Evolutionary conservation across 1,139 yeast genomes (phyloP), one percentile per base, ranked within the genome.

Genomic region (Blastobotrys capitulatus): DNA sequence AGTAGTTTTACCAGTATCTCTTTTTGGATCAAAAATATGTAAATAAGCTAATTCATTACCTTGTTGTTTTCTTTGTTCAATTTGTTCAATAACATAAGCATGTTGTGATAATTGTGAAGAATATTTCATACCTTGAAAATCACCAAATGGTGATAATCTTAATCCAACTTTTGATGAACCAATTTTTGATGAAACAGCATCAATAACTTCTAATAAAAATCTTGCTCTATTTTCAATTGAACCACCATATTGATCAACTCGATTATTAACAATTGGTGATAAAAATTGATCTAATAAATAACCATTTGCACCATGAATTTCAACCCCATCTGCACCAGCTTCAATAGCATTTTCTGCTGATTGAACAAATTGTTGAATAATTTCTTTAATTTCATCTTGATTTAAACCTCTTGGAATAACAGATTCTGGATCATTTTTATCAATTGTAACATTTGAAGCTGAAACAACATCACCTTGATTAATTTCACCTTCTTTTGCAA

Each of bases 221-320:
- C 84, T 70, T 26, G 83, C 74, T 54, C 88, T 73, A 68, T 83
- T 83, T 62, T 81, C 87, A 55, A 82, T 72, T 8, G 78, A 70
- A 3, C 87, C 86, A 55, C 87, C 88, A 63, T 82, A 83, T 62
- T 79, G 71, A 60, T 82, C 88, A n/a, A 83, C 78, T 63, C 89
- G 75, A 52, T 72, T 59, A 67, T 84, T 84, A 44, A 79, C 65
- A 38, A 64, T 57, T 42, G 70, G 71, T 51, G 74, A 73, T 36
- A 82, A 62, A 61, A 83, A 83, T 62, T 79, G 82, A 65, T 82
- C 83, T 43, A 82, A 59, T 49, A 84, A 68, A 65, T 80, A 83
- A 12, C 89, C 89, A 65, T 83, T 81, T n/a, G 88, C 90, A 41
- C 69, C 71, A 59, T 83, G 90, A 50, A 84, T 61, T 64, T 84